These are phyloP conservation scores for Glarea lozoyensis DNA, from an alignment of 495 filamentous ascomycete genomes.

Conservation along the genomic window DNA sequence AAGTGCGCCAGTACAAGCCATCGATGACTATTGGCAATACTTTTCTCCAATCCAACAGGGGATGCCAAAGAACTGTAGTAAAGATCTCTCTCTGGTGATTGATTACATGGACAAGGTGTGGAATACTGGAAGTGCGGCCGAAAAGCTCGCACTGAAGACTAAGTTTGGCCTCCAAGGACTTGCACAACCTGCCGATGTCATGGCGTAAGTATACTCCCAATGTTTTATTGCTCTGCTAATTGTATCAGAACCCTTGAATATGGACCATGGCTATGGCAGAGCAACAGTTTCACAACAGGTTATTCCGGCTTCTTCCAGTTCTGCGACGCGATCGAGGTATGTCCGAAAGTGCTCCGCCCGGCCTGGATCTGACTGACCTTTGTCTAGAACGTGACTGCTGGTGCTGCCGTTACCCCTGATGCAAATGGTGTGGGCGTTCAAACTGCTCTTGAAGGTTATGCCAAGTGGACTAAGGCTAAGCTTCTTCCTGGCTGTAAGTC, in stretches of 20 bases:
- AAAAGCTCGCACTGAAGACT: constrained; percentile 44
- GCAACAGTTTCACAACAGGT: constrained; percentile 34
- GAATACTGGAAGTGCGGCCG: constrained; percentile 27
- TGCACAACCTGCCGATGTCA: constrained; percentile 49
- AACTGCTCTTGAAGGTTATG: constrained; percentile 45
- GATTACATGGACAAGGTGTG: constrained; percentile 46
- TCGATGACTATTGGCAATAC: constrained; percentile 59
- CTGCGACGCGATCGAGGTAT: constrained; percentile 40
- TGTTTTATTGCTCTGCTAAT: not conserved
- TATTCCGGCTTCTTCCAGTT: constrained; percentile 47
- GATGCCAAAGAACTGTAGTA: constrained; percentile 56
- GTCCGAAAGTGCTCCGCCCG: not conserved
- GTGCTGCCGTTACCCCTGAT: constrained; percentile 25
- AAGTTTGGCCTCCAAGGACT: constrained; percentile 48
- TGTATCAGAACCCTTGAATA: constrained; percentile 34
- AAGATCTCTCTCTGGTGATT: constrained; percentile 45
- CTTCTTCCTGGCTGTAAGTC: constrained; percentile 41
- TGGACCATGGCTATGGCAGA: constrained; percentile 53
- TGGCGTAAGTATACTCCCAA: constrained; percentile 28
- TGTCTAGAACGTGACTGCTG: constrained; percentile 25
- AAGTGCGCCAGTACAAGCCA: constrained; percentile 53
- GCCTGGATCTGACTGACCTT: not conserved
- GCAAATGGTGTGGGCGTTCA: constrained; percentile 42
- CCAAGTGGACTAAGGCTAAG: constrained; percentile 38
- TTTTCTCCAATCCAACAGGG: constrained; percentile 54